Base-by-base conservation (phyloP, 495 filamentous ascomycete species). In the Geoglossum glabrum region DNA sequence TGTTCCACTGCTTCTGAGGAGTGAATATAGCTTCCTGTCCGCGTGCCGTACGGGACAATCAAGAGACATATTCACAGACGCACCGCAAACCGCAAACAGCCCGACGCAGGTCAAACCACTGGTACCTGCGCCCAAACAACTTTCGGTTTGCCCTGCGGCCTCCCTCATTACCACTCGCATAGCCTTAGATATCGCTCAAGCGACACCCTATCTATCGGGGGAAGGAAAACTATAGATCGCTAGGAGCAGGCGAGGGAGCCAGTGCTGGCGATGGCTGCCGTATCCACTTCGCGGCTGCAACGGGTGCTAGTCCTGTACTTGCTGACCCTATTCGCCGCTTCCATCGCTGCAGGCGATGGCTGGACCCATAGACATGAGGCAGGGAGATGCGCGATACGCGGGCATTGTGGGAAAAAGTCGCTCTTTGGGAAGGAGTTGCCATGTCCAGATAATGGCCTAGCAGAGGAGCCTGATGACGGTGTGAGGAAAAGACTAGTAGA, bases 371-470 rank as follows among this genome's bases (percentile, higher is more conserved):
- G 81, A 62, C 93, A 96, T 63, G 89, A 95, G 72, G 73, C 79
- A 52, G 93, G 92, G 13, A 79, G 92, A 61, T 98, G 92, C 71
- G 86, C 92, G 0, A 83, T 98, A 55, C 80, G 90, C 27, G 90
- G 89, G 5, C 80, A 93, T 60, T 98, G 92, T 65, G 92, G 90
- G 6, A 87, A 84, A 66, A 80, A 92, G 68, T 82, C 82, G 43
- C 81, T 90, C 63, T 96, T 95, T 65, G 87, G 87, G 19, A 78
- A 81, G 51, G 78, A 94, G 63, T 74, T 98, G 56, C 92, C 92
- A 8, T 97, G 89, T 65, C 79, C 88, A n/a, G 92, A 97, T 70
- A 98, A 98, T 68, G 88, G 73, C 21, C 73, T 81, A 40, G 93
- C 92, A 47, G 73, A 80, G 54, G 74, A 82, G 40, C 90, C 90